Conservation (phyloP, 2,329 filamentous ascomycete genomes). For the Ophiostoma sp. region DNA sequence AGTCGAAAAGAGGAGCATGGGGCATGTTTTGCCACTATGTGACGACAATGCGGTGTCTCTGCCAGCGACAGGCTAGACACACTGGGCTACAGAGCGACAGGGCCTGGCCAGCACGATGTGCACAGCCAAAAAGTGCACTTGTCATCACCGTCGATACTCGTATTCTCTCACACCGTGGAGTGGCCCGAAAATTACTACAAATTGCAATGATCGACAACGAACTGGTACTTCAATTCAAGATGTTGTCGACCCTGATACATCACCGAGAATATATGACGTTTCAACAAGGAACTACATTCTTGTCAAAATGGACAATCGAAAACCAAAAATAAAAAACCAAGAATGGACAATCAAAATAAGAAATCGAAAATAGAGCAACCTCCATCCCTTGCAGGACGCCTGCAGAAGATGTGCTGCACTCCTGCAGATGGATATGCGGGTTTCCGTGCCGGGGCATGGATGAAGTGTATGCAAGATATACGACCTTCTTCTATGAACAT, state of each 20-base stretch:
- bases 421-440: constrained; percentile 6
- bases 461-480: constrained; percentile 1
- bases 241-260: not conserved
- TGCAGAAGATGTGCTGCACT: not conserved
- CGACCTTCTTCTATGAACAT: not conserved
- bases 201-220: not conserved
- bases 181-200: not conserved
- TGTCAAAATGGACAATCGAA: not conserved
- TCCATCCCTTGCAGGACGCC: not conserved
- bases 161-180: constrained; percentile 1
- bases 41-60: constrained; percentile 1
- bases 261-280: not conserved
- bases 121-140: not conserved
- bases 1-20: not conserved
- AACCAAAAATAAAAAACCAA: not conserved
- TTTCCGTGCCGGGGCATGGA: constrained; percentile 1
- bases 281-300: not conserved
- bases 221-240: not conserved
- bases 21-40: not conserved
- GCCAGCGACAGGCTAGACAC: not conserved
- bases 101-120: not conserved
- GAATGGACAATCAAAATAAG: not conserved
- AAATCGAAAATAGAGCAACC: not conserved
- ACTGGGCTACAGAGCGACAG: not conserved
- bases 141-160: not conserved